Evolutionary conservation across 2,329 filamentous ascomycete species (phyloP).

Genomic region (Remersonia thermophila): DNA sequence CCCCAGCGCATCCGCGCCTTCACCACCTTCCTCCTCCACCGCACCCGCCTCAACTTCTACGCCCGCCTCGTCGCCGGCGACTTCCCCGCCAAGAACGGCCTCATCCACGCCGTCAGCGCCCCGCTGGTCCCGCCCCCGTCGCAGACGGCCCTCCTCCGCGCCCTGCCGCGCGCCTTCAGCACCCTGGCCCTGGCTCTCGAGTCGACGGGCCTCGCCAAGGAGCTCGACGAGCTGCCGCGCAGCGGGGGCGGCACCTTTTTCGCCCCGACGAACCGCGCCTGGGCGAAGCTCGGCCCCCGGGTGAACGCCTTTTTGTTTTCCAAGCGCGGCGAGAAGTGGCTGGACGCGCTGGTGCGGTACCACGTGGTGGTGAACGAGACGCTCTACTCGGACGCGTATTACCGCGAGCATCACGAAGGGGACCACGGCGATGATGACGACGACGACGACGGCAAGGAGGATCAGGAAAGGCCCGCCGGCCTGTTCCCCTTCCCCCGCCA

Average conservation of each 20-base stretch:
- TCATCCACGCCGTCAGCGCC: constrained; percentile 65
- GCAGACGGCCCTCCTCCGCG: constrained; percentile 38
- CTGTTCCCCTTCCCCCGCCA: background rate
- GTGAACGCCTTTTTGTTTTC: constrained; percentile 83
- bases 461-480: background rate
- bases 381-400: constrained; percentile 74
- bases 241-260: constrained; percentile 63
- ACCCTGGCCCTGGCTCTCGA: constrained; percentile 63
- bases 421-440: constrained; percentile 25
- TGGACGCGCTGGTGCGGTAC: constrained; percentile 68
- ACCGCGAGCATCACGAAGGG: constrained; percentile 32
- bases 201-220: constrained; percentile 59
- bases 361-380: constrained; percentile 63
- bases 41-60: constrained; percentile 66
- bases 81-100: constrained; percentile 63
- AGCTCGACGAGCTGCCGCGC: constrained; percentile 31
- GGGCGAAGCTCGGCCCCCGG: constrained; percentile 55
- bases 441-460: constrained; percentile 21
- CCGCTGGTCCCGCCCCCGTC: constrained; percentile 66
- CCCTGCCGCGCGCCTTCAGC: constrained; percentile 65
- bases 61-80: constrained; percentile 47
- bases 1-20: constrained; percentile 61
- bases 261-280: constrained; percentile 71
- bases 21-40: constrained; percentile 30
- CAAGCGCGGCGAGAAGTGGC: constrained; percentile 57